Conservation (phyloP, 495 filamentous ascomycete genomes). For the Aspergillus carlsbadensis region DNA sequence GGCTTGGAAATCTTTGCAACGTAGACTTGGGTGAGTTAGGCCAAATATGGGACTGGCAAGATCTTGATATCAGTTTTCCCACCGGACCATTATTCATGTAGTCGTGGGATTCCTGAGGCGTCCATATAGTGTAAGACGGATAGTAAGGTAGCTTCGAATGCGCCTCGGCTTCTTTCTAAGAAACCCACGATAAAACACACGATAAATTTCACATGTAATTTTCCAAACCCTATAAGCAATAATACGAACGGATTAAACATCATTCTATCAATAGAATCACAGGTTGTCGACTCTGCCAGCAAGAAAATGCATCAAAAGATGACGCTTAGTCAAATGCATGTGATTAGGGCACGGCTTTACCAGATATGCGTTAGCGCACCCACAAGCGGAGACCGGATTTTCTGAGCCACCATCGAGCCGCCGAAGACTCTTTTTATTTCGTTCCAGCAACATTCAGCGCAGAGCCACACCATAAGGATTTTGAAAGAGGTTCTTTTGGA, state of each 20-base stretch:
- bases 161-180: too few relatives aligned
- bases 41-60: constrained; percentile 32
- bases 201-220: too few relatives aligned
- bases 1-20: constrained; percentile 18
- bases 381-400: constrained; percentile 50
- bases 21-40: constrained; percentile 27
- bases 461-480: constrained; percentile 73
- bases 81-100: too few relatives aligned
- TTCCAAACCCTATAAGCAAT: too few relatives aligned
- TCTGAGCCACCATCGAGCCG: constrained; percentile 19
- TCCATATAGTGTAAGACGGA: too few relatives aligned
- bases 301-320: not conserved
- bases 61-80: constrained; percentile 18
- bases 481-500: constrained; percentile 49
- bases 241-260: too few relatives aligned
- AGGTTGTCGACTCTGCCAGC: not conserved
- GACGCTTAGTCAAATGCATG: constrained; percentile 20
- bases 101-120: too few relatives aligned
- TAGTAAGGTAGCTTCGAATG: too few relatives aligned
- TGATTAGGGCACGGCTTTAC: constrained; percentile 42
- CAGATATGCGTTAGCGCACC: constrained; percentile 35
- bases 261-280: too few relatives aligned
- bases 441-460: constrained; percentile 41
- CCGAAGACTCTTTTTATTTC: constrained; percentile 16
- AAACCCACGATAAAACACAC: too few relatives aligned